A percentile compares a stretch with the other conserved stretches of the same genome.
Conservation (phyloP, 345 rosid genomes). For the Acer saccharum region DNA sequence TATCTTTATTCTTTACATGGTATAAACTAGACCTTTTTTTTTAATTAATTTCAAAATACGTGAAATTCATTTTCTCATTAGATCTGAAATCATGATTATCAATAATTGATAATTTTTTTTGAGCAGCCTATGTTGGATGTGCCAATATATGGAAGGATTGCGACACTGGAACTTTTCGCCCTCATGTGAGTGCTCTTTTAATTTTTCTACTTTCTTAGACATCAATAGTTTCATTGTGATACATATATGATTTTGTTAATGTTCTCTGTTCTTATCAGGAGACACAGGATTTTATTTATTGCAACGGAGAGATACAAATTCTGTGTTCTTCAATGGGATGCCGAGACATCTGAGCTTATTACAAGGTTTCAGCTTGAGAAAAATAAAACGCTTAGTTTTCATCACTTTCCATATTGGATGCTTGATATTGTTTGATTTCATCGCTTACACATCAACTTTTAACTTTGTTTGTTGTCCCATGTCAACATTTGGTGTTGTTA, state of each 20-base stretch:
- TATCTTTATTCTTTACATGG: neutral
- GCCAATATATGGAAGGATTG: slow-evolving; percentile 94
- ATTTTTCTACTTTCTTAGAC: neutral
- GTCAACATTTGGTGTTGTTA: neutral
- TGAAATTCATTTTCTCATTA: neutral
- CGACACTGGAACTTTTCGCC: slow-evolving; percentile 86
- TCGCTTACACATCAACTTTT: neutral
- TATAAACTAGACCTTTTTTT: neutral
- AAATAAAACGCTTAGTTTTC: neutral
- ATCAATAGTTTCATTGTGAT: neutral
- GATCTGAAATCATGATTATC: neutral
- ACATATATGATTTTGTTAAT: neutral
- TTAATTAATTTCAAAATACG: neutral
- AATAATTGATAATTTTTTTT: slow-evolving; percentile 9
- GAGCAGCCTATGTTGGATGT: slow-evolving; percentile 88
- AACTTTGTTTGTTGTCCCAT: neutral
- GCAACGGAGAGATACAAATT: slow-evolving; percentile 89
- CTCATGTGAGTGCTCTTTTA: slow-evolving; percentile 66
- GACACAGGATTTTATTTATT: slow-evolving; percentile 92
- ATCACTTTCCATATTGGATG: neutral
- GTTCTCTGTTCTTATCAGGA: slow-evolving; percentile 44
- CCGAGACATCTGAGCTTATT: slow-evolving; percentile 77
- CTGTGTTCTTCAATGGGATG: slow-evolving; percentile 94
- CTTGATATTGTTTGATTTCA: neutral
- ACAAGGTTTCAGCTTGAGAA: slow-evolving; percentile 54